Evolutionary conservation across 257 asterid genomes (phyloP), one percentile per base, ranked within the genome.

Genomic region (Ilex asprella): DNA sequence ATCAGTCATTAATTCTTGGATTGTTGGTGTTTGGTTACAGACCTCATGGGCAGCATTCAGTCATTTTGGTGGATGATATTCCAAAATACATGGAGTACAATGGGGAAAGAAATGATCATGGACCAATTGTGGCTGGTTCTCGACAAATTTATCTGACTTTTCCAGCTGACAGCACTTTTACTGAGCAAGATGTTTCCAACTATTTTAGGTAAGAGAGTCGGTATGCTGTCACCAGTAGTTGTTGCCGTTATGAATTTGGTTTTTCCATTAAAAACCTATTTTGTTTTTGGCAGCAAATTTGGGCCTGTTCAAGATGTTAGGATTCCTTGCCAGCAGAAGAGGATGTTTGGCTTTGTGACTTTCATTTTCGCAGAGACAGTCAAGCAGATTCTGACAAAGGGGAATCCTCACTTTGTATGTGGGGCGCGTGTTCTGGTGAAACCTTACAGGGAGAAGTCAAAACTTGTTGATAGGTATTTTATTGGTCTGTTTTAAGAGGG

Each of bases 291-390:
- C 57, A 53, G 57, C 57, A 53, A 15, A 21, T 53, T 53, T 21
- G 57, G 57, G 30, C 57, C 57, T n/a, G 57, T 53, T 2, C 57
- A 53, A 14, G 57, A 53, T 53, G 57, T 53, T 53, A 53, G 57
- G 30, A 53, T 53, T 7, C 57, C 57, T 53, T 53, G 30, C 11
- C 57, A 53, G 30, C 57, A 53, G 30, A 53, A 53, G 30, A 53
- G 57, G 57, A 53, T 53, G 57, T 53, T 53, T 21, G 57, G 57
- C 2, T 53, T 53, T 53, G 57, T 53, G 57, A 53, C 57, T 15
- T 53, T 53, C 15, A 30, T 53, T 53, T 53, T 7, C 15, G n/a
- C 57, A 3, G 30, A 53, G 27, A 53, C 57, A 53, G 57, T 53
- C 57, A 16, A 0, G 57, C 30, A 15, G 30, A n/a, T 53, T 53